A percentile compares a stretch with the other conserved stretches of the same genome.
These are phyloP conservation scores for Fusarium torulosum DNA, from an alignment of 2,329 filamentous ascomycete species.

Conservation along the genomic window DNA sequence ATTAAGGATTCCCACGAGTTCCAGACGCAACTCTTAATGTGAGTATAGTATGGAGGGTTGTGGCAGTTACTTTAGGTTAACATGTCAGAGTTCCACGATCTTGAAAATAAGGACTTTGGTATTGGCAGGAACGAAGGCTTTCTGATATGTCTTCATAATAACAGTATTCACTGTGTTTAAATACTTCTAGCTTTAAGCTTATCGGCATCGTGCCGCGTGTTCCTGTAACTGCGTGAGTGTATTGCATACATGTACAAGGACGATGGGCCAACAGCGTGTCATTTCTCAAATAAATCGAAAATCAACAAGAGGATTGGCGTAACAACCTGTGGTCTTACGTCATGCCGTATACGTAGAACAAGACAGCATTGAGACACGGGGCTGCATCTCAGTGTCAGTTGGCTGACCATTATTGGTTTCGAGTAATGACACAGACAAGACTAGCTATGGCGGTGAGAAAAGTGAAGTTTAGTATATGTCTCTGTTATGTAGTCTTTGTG, in stretches of 20 bases:
- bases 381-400: conserved; percentile 3
- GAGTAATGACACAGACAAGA: conserved; percentile 1
- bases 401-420: not conserved
- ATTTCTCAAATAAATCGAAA: not conserved
- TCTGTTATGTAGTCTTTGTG: conserved; percentile 3
- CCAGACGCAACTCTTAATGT: too few species aligned
- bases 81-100: not conserved
- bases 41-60: not conserved
- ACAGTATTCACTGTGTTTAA: not conserved
- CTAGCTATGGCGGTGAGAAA: conserved; percentile 26
- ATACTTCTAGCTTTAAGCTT: too few species aligned
- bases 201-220: not conserved
- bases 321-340: conserved; percentile 26
- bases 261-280: not conserved
- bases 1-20: too few species aligned
- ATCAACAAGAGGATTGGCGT: conserved; percentile 4
- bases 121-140: not conserved
- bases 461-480: not conserved
- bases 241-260: not conserved
- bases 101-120: not conserved
- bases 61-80: not conserved
- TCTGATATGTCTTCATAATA: not conserved
- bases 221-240: not conserved
- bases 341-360: conserved; percentile 17
- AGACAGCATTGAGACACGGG: conserved; percentile 16